Conservation (phyloP, 371 early-diverging fungal species). For the Apophysomyces variabilis region DNA sequence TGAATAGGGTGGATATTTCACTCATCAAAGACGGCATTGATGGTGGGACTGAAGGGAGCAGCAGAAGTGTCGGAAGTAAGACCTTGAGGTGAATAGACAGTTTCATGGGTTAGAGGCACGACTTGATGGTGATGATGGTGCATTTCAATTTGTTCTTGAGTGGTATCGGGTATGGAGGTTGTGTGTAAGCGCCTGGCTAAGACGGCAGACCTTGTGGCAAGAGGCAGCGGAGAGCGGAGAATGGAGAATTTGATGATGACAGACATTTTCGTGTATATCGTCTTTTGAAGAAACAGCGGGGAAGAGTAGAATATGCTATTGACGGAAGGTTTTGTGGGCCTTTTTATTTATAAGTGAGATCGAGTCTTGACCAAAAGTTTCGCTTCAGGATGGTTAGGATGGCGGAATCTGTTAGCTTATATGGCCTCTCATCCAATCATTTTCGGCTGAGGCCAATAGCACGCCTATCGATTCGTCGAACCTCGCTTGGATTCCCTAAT, state of each 20-base stretch:
- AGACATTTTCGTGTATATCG: background rate
- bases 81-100: slow-evolving; percentile 21
- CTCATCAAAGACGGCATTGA: slow-evolving; percentile 24
- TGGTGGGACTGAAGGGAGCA: slow-evolving; percentile 19
- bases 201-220: background rate
- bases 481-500: background rate
- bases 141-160: slow-evolving; percentile 4
- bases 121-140: slow-evolving; percentile 21
- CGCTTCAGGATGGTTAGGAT: too few species aligned
- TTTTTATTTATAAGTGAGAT: background rate
- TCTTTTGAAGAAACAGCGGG: background rate
- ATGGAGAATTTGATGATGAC: background rate
- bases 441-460: too few species aligned
- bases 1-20: background rate
- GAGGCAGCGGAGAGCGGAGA: background rate
- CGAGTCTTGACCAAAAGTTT: background rate
- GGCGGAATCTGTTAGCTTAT: too few species aligned
- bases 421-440: too few species aligned
- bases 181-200: background rate
- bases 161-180: background rate
- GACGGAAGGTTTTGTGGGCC: too few species aligned
- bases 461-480: background rate
- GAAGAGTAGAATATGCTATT: too few species aligned
- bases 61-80: slow-evolving; percentile 6
- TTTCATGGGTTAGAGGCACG: slow-evolving; percentile 19